Evolutionary conservation across 768 basidiomycete species (phyloP).

Genomic region (Candolleomyces efflorescens): DNA sequence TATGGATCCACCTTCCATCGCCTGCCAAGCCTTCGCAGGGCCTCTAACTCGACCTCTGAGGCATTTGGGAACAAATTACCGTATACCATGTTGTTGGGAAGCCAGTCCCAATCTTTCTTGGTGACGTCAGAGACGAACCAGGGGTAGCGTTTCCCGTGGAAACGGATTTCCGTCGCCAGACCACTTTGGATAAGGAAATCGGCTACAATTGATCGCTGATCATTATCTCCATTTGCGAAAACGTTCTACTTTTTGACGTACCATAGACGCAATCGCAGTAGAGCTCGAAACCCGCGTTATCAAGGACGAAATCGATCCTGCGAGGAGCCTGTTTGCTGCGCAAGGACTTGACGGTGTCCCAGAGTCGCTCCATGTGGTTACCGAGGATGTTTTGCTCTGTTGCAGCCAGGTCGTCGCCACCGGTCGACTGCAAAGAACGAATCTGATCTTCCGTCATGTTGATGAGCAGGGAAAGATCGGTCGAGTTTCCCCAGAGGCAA

Average conservation of each 20-base stretch:
- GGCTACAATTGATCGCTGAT: slow-evolving; percentile 39
- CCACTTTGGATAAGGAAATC: slow-evolving; percentile 93
- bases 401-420: slow-evolving; percentile 91
- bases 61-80: slow-evolving; percentile 90
- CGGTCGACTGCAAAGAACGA: slow-evolving; percentile 92
- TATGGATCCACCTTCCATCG: slow-evolving; percentile 75
- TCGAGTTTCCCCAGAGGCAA: slow-evolving; percentile 96
- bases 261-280: slow-evolving; percentile 88
- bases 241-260: slow-evolving; percentile 23
- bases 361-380: slow-evolving; percentile 69
- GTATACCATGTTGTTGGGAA: slow-evolving; percentile 81
- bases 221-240: background rate
- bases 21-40: slow-evolving; percentile 70
- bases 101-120: slow-evolving; percentile 92
- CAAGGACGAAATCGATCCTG: slow-evolving; percentile 70
- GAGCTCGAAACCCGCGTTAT: slow-evolving; percentile 87
- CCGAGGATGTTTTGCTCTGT: slow-evolving; percentile 96
- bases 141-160: slow-evolving; percentile 94
- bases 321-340: slow-evolving; percentile 68
- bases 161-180: slow-evolving; percentile 75
- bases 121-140: slow-evolving; percentile 97
- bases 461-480: slow-evolving; percentile 90
- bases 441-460: slow-evolving; percentile 99
- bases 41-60: slow-evolving; percentile 74
- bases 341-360: slow-evolving; percentile 70